Evolutionary conservation across 1,139 yeast species (phyloP), one percentile per base, ranked within the genome.

Genomic region (Hyphopichia fennica): DNA sequence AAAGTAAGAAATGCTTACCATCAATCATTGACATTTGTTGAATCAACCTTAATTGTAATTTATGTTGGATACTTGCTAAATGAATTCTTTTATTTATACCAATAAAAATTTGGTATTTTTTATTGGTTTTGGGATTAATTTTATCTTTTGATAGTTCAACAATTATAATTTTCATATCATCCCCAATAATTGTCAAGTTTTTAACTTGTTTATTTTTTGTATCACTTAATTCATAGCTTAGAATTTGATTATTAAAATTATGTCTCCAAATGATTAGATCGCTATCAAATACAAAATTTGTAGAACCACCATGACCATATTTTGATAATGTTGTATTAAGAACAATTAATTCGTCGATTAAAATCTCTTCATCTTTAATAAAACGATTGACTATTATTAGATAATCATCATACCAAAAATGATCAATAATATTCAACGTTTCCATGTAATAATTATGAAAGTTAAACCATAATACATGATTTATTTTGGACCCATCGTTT

Each of bases 241-340:
- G 39, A 30, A 71, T 59, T 15, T 52, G 46, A 37, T 58, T 61
- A 35, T 63, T 59, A 45, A 73, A 65, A 45, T 64, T 62, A 42
- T 69, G 67, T 41, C 71, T 63, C 77, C 77, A 72, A 9, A 70
- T 51, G 23, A 72, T 61, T 38, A 60, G 46, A 46, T 73, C 78
- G 41, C 69, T 67, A 42, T 68, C 74, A 43, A 73, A 69, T 17
- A 54, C 54, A 38, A 62, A 60, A n/a, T 51, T 51, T 20, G 52
- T 62, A 6, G 60, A 63, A 3, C 71, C 71, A 8, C 75, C 72
- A 39, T 50, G 52, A 2, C 74, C 77, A 51, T 52, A 65, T 41
- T 60, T 67, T 2, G 76, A 61, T 19, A 47, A 43, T 1, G 62
- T 50, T 3, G 72, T 59, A 47, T 72, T 66, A 15, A 72, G 42